Percentiles rank a stretch among this genome's conserved stretches.
Conservation (phyloP, 2,329 filamentous ascomycete genomes). For the Sphaerulina musiva region DNA sequence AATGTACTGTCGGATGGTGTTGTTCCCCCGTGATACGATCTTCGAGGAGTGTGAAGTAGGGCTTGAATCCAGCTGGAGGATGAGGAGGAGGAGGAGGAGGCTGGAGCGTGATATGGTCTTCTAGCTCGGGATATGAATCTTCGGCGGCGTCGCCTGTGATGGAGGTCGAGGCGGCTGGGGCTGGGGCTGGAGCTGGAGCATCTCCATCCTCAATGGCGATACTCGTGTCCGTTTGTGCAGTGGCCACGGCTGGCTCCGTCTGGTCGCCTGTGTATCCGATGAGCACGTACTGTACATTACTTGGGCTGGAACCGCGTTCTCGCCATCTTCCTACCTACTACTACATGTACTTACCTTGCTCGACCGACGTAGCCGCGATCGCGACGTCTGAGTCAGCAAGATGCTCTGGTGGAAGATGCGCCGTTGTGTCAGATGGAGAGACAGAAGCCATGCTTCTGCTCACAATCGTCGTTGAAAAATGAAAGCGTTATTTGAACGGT, state of each 20-base stretch:
- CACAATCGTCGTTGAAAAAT: neutral
- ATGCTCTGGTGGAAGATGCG: neutral
- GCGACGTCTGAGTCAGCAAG: neutral
- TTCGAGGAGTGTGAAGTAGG: slow-evolving; percentile 79
- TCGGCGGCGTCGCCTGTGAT: slow-evolving; percentile 16
- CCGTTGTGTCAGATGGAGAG: neutral
- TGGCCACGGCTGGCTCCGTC: neutral
- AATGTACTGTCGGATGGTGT: slow-evolving; percentile 79
- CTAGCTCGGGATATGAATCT: slow-evolving; percentile 18
- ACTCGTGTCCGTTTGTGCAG: slow-evolving; percentile 4
- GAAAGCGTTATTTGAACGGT: neutral
- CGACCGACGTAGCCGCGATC: neutral
- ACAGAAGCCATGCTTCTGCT: neutral
- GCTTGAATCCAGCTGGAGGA: slow-evolving; percentile 52
- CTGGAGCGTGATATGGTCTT: slow-evolving; percentile 16
- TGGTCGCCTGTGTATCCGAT: neutral
- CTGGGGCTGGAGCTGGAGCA: neutral
- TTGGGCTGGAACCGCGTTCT: neutral
- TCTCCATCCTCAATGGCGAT: slow-evolving; percentile 14
- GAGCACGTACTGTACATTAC: neutral
- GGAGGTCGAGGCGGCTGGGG: neutral
- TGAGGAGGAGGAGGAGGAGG: slow-evolving; percentile 22
- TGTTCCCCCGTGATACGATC: slow-evolving; percentile 67
- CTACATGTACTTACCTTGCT: neutral
- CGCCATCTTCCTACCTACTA: neutral